A percentile compares a stretch with the other conserved stretches of the same genome.
These are phyloP conservation scores for Aspergillus novofumigatus DNA, from an alignment of 2,329 filamentous ascomycete species.

Conservation along the genomic window DNA sequence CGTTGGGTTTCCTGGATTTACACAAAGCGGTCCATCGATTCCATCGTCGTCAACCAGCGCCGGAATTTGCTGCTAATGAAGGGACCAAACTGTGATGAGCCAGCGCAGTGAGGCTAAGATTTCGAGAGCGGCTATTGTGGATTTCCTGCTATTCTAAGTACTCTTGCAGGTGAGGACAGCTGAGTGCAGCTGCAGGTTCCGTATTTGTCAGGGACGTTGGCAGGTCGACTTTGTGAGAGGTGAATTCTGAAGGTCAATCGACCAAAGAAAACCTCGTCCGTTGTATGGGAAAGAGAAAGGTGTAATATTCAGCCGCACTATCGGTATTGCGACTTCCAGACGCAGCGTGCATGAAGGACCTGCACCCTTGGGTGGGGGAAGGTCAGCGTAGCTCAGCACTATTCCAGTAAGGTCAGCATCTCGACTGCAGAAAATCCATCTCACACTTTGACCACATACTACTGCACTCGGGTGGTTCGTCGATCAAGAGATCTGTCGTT, in stretches of 20 bases:
- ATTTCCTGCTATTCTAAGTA: slow-evolving; percentile 11
- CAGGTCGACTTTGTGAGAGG: slow-evolving; percentile 1
- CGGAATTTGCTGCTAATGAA: neutral
- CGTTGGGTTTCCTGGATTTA: neutral
- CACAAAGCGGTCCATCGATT: neutral
- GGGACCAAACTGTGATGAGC: neutral
- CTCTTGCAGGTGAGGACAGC: slow-evolving; percentile 17
- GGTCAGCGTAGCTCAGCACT: slow-evolving; percentile 18
- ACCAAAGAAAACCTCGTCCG: neutral
- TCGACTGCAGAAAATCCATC: slow-evolving; percentile 12
- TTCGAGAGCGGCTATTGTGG: slow-evolving; percentile 8
- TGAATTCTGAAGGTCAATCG: neutral
- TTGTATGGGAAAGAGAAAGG: slow-evolving; percentile 2
- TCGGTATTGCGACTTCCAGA: neutral
- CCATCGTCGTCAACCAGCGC: neutral
- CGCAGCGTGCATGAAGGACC: slow-evolving; percentile 10
- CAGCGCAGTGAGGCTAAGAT: neutral
- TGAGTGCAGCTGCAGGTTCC: slow-evolving; percentile 19
- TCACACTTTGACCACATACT: slow-evolving; percentile 8
- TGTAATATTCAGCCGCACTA: slow-evolving; percentile 17
- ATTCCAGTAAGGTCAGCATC: slow-evolving; percentile 22
- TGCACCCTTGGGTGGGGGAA: slow-evolving; percentile 13
- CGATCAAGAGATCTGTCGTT: slow-evolving; percentile 10
- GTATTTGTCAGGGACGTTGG: slow-evolving; percentile 13
- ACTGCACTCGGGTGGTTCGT: slow-evolving; percentile 12